Evolutionary conservation across 2,329 filamentous ascomycete genomes (phyloP).

Genomic region (Xylariales sp.): DNA sequence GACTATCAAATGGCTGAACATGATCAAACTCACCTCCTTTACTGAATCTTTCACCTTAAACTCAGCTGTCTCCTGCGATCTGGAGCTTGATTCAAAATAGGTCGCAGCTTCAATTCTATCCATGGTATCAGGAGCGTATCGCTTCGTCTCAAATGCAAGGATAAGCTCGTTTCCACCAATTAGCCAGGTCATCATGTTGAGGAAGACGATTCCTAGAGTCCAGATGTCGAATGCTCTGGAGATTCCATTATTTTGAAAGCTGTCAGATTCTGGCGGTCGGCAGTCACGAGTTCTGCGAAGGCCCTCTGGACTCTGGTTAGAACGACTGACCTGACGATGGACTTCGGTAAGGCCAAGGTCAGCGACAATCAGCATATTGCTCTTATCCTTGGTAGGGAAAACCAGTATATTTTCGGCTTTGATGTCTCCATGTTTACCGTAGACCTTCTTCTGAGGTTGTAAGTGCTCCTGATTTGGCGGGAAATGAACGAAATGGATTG

Average conservation of each 20-base stretch:
- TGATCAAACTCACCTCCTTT: neutral
- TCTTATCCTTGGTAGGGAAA: conserved; percentile 1
- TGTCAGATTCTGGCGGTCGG: conserved; percentile 10
- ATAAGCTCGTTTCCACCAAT: conserved; percentile 5
- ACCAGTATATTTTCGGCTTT: conserved; percentile 14
- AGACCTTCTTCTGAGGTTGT: conserved; percentile 2
- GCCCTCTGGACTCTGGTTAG: conserved; percentile 3
- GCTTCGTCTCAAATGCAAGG: neutral
- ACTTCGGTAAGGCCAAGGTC: conserved; percentile 11
- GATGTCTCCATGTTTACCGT: conserved; percentile 23
- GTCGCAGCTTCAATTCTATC: too few species aligned
- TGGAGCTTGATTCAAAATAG: neutral
- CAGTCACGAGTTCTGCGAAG: conserved; percentile 3
- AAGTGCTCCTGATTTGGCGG: conserved; percentile 4
- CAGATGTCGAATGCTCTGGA: conserved; percentile 11
- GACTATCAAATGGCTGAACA: too few species aligned
- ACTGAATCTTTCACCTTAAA: neutral
- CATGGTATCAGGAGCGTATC: neutral
- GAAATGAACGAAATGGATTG: conserved; percentile 13
- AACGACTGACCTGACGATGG: conserved; percentile 9
- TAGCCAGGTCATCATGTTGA: conserved; percentile 9
- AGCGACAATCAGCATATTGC: conserved; percentile 8
- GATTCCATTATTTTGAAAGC: conserved; percentile 6
- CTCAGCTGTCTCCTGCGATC: neutral
- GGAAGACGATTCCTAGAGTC: conserved; percentile 12